Percentiles rank a stretch among this genome's conserved stretches.
Conservation (phyloP, 2,329 filamentous ascomycete species). For the Ambrosiella beaveri region DNA sequence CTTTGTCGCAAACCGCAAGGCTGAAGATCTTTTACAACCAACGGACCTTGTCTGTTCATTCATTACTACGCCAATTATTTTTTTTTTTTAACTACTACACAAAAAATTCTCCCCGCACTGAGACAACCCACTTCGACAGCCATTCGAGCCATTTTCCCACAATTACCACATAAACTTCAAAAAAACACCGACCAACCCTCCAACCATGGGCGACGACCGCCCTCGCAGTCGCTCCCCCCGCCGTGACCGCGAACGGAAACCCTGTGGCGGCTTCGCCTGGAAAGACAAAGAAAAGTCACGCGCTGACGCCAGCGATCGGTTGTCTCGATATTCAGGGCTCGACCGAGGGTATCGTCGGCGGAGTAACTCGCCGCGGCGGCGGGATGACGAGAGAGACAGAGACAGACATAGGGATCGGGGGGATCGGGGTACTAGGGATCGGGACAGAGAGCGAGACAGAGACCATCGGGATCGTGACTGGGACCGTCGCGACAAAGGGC, state of each 20-base stretch:
- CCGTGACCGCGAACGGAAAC: constrained; percentile 23
- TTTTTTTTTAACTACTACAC: no score
- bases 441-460: constrained; percentile 16
- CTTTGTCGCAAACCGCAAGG: not conserved
- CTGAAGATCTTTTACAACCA: not conserved
- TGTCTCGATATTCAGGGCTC: constrained; percentile 20
- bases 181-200: not conserved
- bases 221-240: constrained; percentile 3
- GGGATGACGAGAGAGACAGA: not conserved
- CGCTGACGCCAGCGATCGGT: constrained; percentile 22
- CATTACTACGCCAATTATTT: not conserved
- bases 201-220: constrained; percentile 1
- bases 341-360: constrained; percentile 19
- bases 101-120: not conserved
- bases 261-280: constrained; percentile 32
- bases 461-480: constrained; percentile 18
- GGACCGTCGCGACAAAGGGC: constrained; percentile 18
- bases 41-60: not conserved
- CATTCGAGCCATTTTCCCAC: not conserved
- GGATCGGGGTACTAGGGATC: constrained; percentile 17
- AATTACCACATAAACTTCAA: not conserved
- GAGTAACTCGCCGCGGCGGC: constrained; percentile 2
- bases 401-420: constrained; percentile 16
- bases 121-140: not conserved
- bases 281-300: constrained; percentile 32